Percentiles rank a stretch among this genome's conserved stretches.
phyloP scores from a whole-genome alignment of 768 basidiomycete genomes.

The Pleurotus djamor region DNA sequence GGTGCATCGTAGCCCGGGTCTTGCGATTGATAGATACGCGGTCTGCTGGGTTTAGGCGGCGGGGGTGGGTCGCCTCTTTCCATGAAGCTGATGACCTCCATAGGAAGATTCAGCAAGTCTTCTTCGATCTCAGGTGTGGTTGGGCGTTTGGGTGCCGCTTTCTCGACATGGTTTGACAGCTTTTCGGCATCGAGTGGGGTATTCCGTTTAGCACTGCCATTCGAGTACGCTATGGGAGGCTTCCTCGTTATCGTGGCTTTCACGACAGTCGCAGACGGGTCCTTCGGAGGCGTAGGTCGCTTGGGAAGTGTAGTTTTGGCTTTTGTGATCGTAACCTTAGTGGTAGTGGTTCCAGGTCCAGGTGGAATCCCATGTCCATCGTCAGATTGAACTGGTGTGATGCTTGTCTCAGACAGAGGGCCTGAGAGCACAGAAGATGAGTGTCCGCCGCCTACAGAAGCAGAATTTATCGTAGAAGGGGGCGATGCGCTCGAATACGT shows the following conservation, averaged over 20 bases:
- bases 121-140: not conserved
- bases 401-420: not conserved
- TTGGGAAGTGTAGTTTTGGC: not conserved
- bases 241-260: not conserved
- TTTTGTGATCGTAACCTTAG: not conserved
- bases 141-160: not conserved
- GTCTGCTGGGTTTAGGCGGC: not conserved
- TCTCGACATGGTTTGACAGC: not conserved
- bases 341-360: not conserved
- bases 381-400: constrained; percentile 1
- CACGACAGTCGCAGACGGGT: constrained; percentile 1
- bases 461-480: not conserved
- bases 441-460: not conserved
- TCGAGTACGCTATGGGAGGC: not conserved
- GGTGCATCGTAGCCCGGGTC: constrained; percentile 2
- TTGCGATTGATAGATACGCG: constrained; percentile 9
- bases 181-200: not conserved
- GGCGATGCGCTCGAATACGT: not conserved
- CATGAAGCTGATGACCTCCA: not conserved
- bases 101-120: not conserved
- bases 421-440: not conserved
- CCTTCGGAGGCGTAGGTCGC: not conserved
- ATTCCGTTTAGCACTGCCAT: not conserved
- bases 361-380: not conserved
- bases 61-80: not conserved